Evolutionary conservation across 371 early-diverging fungal genomes (phyloP).

Genomic region (Circinella umbellata): DNA sequence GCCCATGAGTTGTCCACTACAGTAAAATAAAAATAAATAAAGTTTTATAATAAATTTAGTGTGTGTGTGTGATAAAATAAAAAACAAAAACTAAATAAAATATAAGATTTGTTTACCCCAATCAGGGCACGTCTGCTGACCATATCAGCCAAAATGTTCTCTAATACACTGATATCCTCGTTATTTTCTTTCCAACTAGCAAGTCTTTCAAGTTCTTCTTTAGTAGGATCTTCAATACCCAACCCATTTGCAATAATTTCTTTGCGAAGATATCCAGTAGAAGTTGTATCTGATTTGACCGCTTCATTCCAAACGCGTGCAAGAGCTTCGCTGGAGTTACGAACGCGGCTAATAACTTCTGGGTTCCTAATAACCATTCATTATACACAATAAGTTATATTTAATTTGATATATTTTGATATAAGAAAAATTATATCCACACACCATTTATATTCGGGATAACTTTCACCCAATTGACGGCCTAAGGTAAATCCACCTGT

Average conservation of each 20-base stretch:
- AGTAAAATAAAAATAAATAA: background rate
- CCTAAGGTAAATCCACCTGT: slow-evolving; percentile 63
- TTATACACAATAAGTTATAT: background rate
- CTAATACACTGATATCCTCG: slow-evolving; percentile 31
- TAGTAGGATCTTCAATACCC: slow-evolving; percentile 60
- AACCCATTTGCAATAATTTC: slow-evolving; percentile 57
- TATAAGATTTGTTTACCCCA: slow-evolving; percentile 39
- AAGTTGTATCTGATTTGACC: background rate
- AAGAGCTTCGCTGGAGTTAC: slow-evolving; percentile 58
- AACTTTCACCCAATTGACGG: slow-evolving; percentile 52
- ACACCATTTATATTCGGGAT: slow-evolving; percentile 76
- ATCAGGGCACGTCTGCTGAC: slow-evolving; percentile 65
- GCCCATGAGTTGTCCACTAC: slow-evolving; percentile 64
- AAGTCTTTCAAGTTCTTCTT: slow-evolving; percentile 58
- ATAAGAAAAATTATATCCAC: background rate
- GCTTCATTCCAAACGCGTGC: slow-evolving; percentile 22
- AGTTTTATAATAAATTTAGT: background rate
- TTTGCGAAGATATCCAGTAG: slow-evolving; percentile 30
- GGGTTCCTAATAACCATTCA: slow-evolving; percentile 44
- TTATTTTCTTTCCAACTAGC: slow-evolving; percentile 31
- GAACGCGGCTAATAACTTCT: slow-evolving; percentile 57
- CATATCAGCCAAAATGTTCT: slow-evolving; percentile 47
- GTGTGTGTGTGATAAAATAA: too few species aligned
- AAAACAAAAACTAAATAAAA: too few species aligned
- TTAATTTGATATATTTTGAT: too few species aligned